A percentile compares a stretch with the other conserved stretches of the same genome.
Conservation (phyloP, 2,329 filamentous ascomycete genomes). For the Aspergillus brasiliensis region DNA sequence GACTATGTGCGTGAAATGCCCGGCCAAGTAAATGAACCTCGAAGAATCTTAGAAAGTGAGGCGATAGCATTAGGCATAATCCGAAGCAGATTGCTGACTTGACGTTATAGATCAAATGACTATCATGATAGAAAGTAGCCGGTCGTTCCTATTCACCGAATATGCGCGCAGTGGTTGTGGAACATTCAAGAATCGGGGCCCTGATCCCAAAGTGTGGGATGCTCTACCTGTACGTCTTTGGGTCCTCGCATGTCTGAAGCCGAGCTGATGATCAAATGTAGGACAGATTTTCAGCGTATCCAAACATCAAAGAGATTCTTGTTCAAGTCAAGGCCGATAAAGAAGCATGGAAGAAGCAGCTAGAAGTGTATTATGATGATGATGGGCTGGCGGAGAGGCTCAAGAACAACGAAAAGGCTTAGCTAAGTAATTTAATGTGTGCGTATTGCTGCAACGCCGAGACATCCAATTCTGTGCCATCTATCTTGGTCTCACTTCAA, state of each 20-base stretch:
- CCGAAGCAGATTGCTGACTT: neutral
- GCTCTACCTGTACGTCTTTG: constrained; percentile 25
- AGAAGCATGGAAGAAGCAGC: constrained; percentile 20
- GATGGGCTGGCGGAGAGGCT: constrained; percentile 16
- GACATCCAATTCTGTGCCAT: too few relatives aligned
- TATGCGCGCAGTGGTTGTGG: constrained; percentile 30
- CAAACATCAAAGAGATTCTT: constrained; percentile 31
- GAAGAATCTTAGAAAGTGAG: constrained; percentile 46
- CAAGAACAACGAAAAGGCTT: constrained; percentile 1
- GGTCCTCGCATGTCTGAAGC: neutral
- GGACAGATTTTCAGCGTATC: constrained; percentile 34
- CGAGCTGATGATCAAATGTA: constrained; percentile 1
- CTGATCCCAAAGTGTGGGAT: constrained; percentile 32
- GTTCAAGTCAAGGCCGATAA: constrained; percentile 28
- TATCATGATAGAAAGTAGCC: constrained; percentile 34
- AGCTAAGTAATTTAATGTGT: neutral
- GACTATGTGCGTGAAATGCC: constrained; percentile 51
- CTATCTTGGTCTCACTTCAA: too few relatives aligned
- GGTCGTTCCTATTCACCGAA: constrained; percentile 31
- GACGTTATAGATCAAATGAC: constrained; percentile 32
- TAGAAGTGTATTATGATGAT: constrained; percentile 29
- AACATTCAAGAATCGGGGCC: constrained; percentile 30
- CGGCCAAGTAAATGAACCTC: constrained; percentile 46
- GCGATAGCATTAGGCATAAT: neutral
- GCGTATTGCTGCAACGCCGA: too few relatives aligned